phyloP scores from a whole-genome alignment of 768 basidiomycete species.

The Mycena galopus region DNA sequence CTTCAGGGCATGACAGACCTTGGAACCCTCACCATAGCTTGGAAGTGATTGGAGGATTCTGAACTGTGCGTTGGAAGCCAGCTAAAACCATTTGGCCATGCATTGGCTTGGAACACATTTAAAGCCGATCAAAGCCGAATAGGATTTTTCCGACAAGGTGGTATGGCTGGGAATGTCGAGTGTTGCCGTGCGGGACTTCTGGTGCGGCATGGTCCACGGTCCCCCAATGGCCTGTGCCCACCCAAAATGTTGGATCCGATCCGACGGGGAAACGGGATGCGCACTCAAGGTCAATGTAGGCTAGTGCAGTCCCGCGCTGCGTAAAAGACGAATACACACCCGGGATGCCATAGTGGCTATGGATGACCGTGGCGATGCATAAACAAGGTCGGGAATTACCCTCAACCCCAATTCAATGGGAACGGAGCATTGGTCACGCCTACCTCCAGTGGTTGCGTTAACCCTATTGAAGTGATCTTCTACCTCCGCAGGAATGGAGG shows the following conservation, averaged over 20 bases:
- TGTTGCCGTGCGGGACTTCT: conserved; percentile 25
- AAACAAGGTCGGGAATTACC: conserved; percentile 22
- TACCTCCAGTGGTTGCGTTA: conserved; percentile 30
- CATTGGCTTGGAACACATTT: no score
- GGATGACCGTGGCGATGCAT: conserved; percentile 36
- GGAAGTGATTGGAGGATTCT: no score
- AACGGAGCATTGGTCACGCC: conserved; percentile 13
- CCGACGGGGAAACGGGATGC: conserved; percentile 26
- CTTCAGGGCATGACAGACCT: no score
- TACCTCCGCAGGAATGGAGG: conserved; percentile 36
- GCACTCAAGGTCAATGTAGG: conserved; percentile 34
- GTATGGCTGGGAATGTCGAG: conserved; percentile 7
- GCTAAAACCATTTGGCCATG: no score
- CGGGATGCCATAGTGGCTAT: conserved; percentile 24
- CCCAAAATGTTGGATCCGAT: conserved; percentile 17
- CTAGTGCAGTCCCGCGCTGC: conserved; percentile 20
- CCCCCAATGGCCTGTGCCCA: conserved; percentile 33
- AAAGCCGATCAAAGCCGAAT: no score
- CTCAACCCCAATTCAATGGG: conserved; percentile 8
- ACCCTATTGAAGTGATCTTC: conserved; percentile 34
- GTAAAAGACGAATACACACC: conserved; percentile 32
- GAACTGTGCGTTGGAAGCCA: no score
- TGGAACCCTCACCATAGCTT: no score
- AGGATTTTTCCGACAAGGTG: no score
- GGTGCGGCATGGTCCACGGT: conserved; percentile 33